A percentile compares a stretch with the other conserved stretches of the same genome.
These are phyloP conservation scores for Neurospora sp. DNA, from an alignment of 495 filamentous ascomycete species.

Conservation along the genomic window DNA sequence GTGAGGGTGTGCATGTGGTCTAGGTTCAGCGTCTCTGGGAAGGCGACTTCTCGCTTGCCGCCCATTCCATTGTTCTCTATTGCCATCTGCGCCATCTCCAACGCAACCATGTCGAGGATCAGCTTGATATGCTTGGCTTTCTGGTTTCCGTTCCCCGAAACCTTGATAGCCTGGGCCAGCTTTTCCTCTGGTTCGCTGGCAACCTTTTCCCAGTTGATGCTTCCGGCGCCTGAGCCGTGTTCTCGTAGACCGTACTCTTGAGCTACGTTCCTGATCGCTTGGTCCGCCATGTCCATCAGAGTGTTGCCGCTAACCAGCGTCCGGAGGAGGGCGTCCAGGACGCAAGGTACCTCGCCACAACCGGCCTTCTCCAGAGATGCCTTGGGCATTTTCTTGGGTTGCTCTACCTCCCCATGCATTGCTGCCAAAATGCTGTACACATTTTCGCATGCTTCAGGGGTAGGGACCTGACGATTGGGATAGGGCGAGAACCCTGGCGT, in stretches of 20 bases:
- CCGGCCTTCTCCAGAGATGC: constrained; percentile 75
- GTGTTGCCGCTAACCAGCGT: constrained; percentile 74
- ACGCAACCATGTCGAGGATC: constrained; percentile 71
- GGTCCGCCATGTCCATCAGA: constrained; percentile 52
- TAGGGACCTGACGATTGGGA: constrained; percentile 58
- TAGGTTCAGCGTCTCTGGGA: constrained; percentile 42
- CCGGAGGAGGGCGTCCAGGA: constrained; percentile 79
- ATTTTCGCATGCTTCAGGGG: constrained; percentile 58
- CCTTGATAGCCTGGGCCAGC: constrained; percentile 62
- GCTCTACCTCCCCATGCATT: constrained; percentile 54
- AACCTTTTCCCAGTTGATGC: constrained; percentile 81
- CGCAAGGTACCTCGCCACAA: constrained; percentile 88
- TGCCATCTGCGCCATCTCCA: constrained; percentile 36
- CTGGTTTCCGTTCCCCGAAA: constrained; percentile 63
- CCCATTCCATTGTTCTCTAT: background rate
- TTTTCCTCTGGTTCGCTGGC: constrained; percentile 51
- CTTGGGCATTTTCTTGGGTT: constrained; percentile 58
- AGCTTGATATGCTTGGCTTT: constrained; percentile 62
- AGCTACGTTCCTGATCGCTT: constrained; percentile 62
- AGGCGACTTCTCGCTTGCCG: background rate
- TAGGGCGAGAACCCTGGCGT: constrained; percentile 52
- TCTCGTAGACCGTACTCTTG: constrained; percentile 50
- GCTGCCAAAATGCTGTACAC: constrained; percentile 60
- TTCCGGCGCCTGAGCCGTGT: constrained; percentile 45
- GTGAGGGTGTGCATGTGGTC: constrained; percentile 65